Evolutionary conservation across 75 land plant genomes (phyloP), one percentile per base, ranked within the genome.

Genomic region (Picea glauca): DNA sequence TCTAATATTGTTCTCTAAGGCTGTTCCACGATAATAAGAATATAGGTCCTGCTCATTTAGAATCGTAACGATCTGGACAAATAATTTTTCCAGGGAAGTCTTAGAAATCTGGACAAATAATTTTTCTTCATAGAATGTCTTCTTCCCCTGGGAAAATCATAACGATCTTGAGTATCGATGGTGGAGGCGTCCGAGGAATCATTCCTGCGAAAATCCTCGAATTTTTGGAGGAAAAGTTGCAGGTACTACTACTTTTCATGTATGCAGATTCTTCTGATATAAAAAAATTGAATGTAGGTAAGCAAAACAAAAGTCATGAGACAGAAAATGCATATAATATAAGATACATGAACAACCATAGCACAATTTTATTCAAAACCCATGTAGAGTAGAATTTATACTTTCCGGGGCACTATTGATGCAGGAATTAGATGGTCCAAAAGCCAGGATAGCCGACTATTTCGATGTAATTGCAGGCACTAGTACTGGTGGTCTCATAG

Each of bases 391-490:
- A 4, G 38, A 32, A 32, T 32, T 13, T 35, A 14, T 11, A 3
- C 1, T 13, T 13, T 32, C 0, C 13, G 9, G 1, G 12, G 14
- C 17, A 31, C 8, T 17, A 32, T 4, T 67, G 5, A 3, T 70
- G 76, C 87, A 85, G 78, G 77, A 83, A 57, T n/a, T 85, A 13
- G 87, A 85, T 60, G 87, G 87, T 18, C 72, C 58, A 17, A 63
- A 84, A 0, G 86, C 80, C 5, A 66, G 87, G 14, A 5, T 85
- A 38, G 86, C 86, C 4, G 86, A 84, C 31, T 85, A 85, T 61
- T 85, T 85, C 86, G 86, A 85, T 67, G 78, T 83, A 15, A 65
- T 85, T 1, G 86, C 87, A 11, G 87, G 87, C 4, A 83, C 86
- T 14, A 85, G 87, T 79, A 83, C 87, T 3, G 87, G 87, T 20